phyloP scores from a whole-genome alignment of 108 stramenopile genomes.

The Mediolabrus comicus region DNA sequence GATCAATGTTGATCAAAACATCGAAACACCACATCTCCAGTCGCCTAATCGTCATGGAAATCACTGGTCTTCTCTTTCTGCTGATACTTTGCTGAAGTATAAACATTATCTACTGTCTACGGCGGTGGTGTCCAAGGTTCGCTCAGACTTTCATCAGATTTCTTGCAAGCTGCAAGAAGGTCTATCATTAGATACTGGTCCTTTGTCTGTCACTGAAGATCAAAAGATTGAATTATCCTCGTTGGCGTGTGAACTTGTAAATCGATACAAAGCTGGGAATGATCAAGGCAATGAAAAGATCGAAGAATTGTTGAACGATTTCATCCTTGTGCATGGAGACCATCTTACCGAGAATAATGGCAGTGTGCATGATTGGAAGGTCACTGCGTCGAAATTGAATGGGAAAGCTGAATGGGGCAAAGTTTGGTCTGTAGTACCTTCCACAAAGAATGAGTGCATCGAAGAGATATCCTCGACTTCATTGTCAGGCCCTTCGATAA shows the following conservation, averaged over 20 bases:
- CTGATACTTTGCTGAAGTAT: slow-evolving; percentile 45
- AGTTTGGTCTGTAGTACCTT: slow-evolving; percentile 36
- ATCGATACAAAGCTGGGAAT: slow-evolving; percentile 53
- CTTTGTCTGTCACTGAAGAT: slow-evolving; percentile 9
- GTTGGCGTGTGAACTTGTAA: slow-evolving; percentile 56
- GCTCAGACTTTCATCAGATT: slow-evolving; percentile 58
- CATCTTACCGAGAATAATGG: slow-evolving; percentile 6
- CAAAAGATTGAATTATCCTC: slow-evolving; percentile 34
- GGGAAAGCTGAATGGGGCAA: slow-evolving; percentile 30
- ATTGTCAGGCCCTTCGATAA: slow-evolving; percentile 36
- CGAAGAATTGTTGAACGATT: slow-evolving; percentile 73
- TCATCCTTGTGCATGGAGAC: slow-evolving; percentile 49
- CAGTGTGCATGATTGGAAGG: neutral
- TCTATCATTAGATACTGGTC: neutral
- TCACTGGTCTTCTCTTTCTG: slow-evolving; percentile 70
- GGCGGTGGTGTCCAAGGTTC: slow-evolving; percentile 62
- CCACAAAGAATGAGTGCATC: slow-evolving; percentile 14
- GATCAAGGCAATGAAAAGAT: slow-evolving; percentile 43
- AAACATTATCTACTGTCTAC: slow-evolving; percentile 69
- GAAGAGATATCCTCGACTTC: neutral
- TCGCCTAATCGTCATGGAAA: slow-evolving; percentile 56
- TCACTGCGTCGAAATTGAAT: neutral
- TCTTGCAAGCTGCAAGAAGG: neutral
- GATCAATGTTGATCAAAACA: neutral
- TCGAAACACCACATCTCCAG: slow-evolving; percentile 70